These are phyloP conservation scores for Xylariaceae sp. DNA, from an alignment of 2,329 filamentous ascomycete species.

Conservation along the genomic window DNA sequence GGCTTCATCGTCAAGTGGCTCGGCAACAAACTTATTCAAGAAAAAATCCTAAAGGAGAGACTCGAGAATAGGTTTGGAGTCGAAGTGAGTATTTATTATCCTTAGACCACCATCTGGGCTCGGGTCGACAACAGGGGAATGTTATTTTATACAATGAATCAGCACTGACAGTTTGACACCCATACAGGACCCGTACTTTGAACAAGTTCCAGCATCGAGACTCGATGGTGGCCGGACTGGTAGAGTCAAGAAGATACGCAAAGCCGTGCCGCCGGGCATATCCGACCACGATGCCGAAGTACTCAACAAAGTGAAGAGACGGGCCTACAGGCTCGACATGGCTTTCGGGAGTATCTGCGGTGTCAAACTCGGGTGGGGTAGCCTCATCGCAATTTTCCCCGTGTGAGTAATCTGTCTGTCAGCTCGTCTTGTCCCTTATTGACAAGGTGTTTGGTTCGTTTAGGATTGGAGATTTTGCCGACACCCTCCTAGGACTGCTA, in stretches of 20 bases:
- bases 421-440: background rate
- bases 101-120: background rate
- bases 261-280: slow-evolving; percentile 76
- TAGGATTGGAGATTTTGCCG: slow-evolving; percentile 69
- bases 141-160: background rate
- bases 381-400: slow-evolving; percentile 78
- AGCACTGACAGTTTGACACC: slow-evolving; percentile 26
- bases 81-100: slow-evolving; percentile 7
- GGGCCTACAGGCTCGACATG: slow-evolving; percentile 82
- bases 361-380: slow-evolving; percentile 82
- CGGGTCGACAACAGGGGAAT: background rate
- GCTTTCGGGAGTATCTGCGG: slow-evolving; percentile 75
- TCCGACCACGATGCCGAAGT: slow-evolving; percentile 76
- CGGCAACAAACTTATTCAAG: slow-evolving; percentile 17
- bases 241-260: slow-evolving; percentile 78
- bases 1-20: slow-evolving; percentile 16
- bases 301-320: slow-evolving; percentile 77
- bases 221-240: slow-evolving; percentile 57
- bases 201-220: slow-evolving; percentile 69
- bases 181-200: slow-evolving; percentile 80
- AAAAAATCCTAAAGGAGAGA: slow-evolving; percentile 21
- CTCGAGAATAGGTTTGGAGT: slow-evolving; percentile 19
- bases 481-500: slow-evolving; percentile 67
- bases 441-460: slow-evolving; percentile 16
- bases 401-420: slow-evolving; percentile 49